phyloP scores from a whole-genome alignment of 129 eudicot genomes.

The Flaveria sonorensis region DNA sequence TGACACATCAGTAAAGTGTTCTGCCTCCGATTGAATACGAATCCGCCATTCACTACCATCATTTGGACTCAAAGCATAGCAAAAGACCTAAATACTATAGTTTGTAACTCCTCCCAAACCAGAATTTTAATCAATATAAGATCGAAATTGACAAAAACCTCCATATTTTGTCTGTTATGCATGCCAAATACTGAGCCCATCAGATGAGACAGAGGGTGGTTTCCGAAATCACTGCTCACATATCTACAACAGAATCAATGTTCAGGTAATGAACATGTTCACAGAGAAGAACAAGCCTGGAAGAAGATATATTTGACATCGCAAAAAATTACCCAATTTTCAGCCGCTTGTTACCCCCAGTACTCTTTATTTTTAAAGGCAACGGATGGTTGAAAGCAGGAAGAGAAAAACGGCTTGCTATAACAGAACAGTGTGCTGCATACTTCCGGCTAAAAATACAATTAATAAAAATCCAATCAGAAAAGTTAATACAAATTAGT shows the following conservation, averaged over 20 bases:
- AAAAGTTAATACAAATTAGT: neutral
- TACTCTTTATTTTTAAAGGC: constrained; percentile 62
- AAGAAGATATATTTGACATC: neutral
- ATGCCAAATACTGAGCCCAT: constrained; percentile 99
- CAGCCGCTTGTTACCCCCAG: constrained; percentile 67
- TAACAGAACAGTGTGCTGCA: constrained; percentile 86
- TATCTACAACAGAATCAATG: constrained; percentile 46
- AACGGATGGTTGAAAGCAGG: constrained; percentile 82
- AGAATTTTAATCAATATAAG: constrained; percentile 16
- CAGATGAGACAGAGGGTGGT: constrained; percentile 92
- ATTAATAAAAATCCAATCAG: neutral
- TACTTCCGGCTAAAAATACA: constrained; percentile 65
- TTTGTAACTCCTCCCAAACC: constrained; percentile 1
- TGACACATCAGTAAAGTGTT: constrained; percentile 85
- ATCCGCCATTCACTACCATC: constrained; percentile 95
- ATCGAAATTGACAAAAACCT: constrained; percentile 46
- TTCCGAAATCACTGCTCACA: constrained; percentile 98
- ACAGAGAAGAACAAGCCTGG: neutral
- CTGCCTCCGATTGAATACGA: constrained; percentile 88
- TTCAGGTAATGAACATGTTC: neutral
- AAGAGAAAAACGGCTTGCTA: constrained; percentile 83
- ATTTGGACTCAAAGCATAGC: constrained; percentile 90
- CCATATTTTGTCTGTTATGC: constrained; percentile 78
- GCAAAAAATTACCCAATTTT: constrained; percentile 69
- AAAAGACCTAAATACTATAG: constrained; percentile 61